phyloP scores from a whole-genome alignment of 495 filamentous ascomycete species.

The Penicillium bialowiezense region DNA sequence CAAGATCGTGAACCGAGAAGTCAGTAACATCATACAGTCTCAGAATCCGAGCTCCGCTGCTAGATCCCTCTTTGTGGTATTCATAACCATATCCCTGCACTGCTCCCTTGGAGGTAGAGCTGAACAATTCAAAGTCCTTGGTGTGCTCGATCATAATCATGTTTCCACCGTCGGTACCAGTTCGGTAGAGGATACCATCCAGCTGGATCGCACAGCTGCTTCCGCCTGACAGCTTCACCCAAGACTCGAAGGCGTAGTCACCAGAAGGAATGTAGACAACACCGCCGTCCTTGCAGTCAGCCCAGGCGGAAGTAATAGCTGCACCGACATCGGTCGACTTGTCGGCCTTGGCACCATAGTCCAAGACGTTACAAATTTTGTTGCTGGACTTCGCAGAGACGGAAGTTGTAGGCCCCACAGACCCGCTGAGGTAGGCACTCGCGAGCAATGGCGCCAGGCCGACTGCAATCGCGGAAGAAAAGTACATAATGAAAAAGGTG shows the following conservation, averaged over 20 bases:
- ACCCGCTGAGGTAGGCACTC: conserved; percentile 39
- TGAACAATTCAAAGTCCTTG: conserved; percentile 51
- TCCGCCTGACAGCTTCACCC: conserved; percentile 38
- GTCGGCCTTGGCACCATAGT: conserved; percentile 49
- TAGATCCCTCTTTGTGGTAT: conserved; percentile 25
- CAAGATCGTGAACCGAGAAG: conserved; percentile 51
- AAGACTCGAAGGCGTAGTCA: conserved; percentile 32
- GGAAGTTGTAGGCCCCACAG: conserved; percentile 43
- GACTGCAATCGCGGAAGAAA: conserved; percentile 17
- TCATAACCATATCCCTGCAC: conserved; percentile 52
- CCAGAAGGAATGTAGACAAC: conserved; percentile 37
- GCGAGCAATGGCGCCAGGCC: conserved; percentile 33
- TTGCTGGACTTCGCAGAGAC: conserved; percentile 25
- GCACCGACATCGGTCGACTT: conserved; percentile 46
- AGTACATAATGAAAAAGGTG: neutral
- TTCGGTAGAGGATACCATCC: conserved; percentile 49
- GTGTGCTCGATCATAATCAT: conserved; percentile 50
- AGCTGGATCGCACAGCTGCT: conserved; percentile 43
- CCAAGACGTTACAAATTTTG: conserved; percentile 47
- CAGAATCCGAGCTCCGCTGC: conserved; percentile 33
- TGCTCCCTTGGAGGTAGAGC: conserved; percentile 44
- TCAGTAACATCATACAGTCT: conserved; percentile 38
- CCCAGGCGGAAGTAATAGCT: conserved; percentile 46
- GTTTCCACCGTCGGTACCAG: conserved; percentile 43
- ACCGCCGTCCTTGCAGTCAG: conserved; percentile 38